Conservation (phyloP, 805 yeast genomes). For the Saccharomyces cerevisiae region DNA sequence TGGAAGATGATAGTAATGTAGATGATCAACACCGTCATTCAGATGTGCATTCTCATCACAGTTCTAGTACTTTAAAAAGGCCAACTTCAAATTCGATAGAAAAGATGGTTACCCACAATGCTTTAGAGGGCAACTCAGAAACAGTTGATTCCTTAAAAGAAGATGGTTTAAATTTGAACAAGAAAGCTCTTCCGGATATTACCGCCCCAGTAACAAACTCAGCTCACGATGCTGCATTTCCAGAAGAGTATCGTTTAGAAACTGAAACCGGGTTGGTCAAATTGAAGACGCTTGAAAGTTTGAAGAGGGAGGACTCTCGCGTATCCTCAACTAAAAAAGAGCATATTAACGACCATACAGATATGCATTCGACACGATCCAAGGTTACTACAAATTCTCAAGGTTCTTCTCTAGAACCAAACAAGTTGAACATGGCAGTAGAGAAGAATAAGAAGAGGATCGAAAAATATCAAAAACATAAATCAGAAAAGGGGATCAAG, state of each 20-base stretch:
- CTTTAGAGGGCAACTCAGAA: constrained; percentile 17
- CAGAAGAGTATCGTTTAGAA: constrained; percentile 61
- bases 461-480: constrained; percentile 20
- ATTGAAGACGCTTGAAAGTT: constrained; percentile 42
- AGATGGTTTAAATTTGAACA: constrained; percentile 9
- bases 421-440: constrained; percentile 25
- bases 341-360: neutral
- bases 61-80: constrained; percentile 10
- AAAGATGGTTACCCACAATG: constrained; percentile 18
- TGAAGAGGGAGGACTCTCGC: constrained; percentile 38
- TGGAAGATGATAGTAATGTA: neutral
- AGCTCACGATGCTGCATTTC: constrained; percentile 34
- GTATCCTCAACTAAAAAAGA: constrained; percentile 6
- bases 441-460: constrained; percentile 28
- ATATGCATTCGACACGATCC: neutral
- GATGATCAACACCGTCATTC: neutral
- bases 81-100: constrained; percentile 16
- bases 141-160: constrained; percentile 17
- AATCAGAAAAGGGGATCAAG: constrained; percentile 15
- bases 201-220: constrained; percentile 15
- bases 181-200: constrained; percentile 15
- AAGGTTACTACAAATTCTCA: neutral
- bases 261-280: constrained; percentile 61
- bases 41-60: neutral
- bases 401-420: constrained; percentile 10